Percentiles rank a stretch among this genome's conserved stretches.
Evolutionary conservation across 2,329 filamentous ascomycete species (phyloP).

Genomic region (Myriosclerotinia duriaeana): DNA sequence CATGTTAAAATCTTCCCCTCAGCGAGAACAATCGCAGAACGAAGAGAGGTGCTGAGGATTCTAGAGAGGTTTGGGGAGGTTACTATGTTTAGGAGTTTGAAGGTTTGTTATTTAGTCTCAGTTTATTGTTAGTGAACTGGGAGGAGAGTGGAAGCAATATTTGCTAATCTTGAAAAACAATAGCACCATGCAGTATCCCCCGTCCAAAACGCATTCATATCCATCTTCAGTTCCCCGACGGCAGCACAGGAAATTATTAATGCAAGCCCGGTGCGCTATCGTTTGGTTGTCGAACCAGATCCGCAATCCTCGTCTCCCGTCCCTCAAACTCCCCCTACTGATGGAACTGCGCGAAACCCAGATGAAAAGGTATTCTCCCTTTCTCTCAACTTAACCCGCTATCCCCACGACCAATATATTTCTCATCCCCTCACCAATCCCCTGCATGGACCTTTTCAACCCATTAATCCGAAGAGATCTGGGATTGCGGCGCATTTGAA

Average conservation of each 20-base stretch:
- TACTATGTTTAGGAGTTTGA: conserved; percentile 38
- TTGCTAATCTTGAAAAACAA: neutral
- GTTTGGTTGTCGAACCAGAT: conserved; percentile 27
- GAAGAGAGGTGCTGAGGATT: conserved; percentile 40
- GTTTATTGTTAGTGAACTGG: neutral
- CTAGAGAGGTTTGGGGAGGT: conserved; percentile 40
- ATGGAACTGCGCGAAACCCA: neutral
- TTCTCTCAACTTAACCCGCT: conserved; percentile 26
- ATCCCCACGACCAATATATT: conserved; percentile 29
- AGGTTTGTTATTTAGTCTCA: conserved; percentile 30
- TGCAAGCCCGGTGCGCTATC: conserved; percentile 37
- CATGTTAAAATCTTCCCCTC: conserved; percentile 39
- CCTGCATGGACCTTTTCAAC: conserved; percentile 36
- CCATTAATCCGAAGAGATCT: conserved; percentile 27
- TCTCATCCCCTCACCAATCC: conserved; percentile 31
- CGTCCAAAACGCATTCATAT: conserved; percentile 37
- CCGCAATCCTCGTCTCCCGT: conserved; percentile 14
- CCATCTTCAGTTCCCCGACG: conserved; percentile 32
- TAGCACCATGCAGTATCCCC: conserved; percentile 32
- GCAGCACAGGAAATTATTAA: conserved; percentile 32
- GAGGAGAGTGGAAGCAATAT: neutral
- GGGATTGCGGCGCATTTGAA: conserved; percentile 33
- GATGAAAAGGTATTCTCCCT: conserved; percentile 31
- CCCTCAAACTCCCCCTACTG: neutral
- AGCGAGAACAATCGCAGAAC: conserved; percentile 37